Base-by-base conservation (phyloP, 352 stramenopile genomes). In the Globisporangium cystogenes region DNA sequence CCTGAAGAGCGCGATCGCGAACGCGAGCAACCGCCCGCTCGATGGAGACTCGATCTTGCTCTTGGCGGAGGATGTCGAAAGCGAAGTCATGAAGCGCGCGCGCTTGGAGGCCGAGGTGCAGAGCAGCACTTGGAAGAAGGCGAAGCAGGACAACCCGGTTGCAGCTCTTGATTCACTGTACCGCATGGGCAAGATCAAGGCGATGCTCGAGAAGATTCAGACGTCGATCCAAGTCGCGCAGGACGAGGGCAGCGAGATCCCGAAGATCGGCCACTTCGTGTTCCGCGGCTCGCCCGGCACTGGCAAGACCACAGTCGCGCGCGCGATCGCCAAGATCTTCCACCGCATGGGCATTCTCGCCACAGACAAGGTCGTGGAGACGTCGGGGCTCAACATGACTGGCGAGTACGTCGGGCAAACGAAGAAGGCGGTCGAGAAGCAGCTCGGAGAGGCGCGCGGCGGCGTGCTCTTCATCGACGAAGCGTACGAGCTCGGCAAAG, bases 391-490 rank as follows among this genome's bases (percentile, higher is more conserved):
- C 37, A 86, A 96, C 31, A 64, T 98, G 29, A 94, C 95, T 0
- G 90, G 82, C 60, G 65, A 93, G 35, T 87, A 91, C 40, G 70
- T 97, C 27, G 90, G 87, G 0, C 86, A 95, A 4, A 98, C 91
- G 3, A 90, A 97, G 51, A 76, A 91, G 48, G 93, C 91, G 37
- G 93, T 96, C 5, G 73, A 74, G 12, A 67, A 83, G n/a, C 81
- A 97, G 47, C 66, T 98, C 3, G 80, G 90, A 7, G 72, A 96
- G 59, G 93, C 92, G 3, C 77, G 82, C 23, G 95, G 93, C 10
- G 93, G 88, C 24, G 74, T 98, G 37, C 60, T 98, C 24, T 98
- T 98, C 59, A 86, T 98, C 37, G 85, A 98, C 59, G 93, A 98
- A 59, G 82, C 90, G 7, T 98, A 98, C 55, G 92, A 87, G 27